Evolutionary conservation across 108 stramenopile species (phyloP).

Genomic region (Parmales sp.): DNA sequence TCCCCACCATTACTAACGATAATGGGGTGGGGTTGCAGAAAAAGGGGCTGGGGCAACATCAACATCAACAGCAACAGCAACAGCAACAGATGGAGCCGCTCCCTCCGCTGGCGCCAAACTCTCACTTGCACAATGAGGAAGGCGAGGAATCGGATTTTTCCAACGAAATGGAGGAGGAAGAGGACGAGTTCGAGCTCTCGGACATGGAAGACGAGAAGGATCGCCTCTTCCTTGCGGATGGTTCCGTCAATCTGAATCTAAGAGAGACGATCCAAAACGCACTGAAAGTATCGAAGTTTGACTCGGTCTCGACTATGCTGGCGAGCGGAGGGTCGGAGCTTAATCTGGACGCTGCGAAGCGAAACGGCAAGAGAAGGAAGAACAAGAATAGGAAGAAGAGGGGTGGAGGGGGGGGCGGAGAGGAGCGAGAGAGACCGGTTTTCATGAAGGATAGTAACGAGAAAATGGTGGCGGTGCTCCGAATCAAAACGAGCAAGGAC

Average conservation of each 20-base stretch:
- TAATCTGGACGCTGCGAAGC: neutral
- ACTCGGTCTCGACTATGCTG: slow-evolving; percentile 50
- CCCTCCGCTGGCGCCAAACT: neutral
- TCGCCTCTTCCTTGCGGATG: slow-evolving; percentile 40
- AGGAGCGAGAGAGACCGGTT: no score
- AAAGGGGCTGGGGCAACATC: neutral
- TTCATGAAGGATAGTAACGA: neutral
- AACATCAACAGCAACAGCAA: neutral
- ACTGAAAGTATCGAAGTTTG: slow-evolving; percentile 38
- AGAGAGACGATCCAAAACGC: slow-evolving; percentile 37
- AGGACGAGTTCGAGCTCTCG: slow-evolving; percentile 9
- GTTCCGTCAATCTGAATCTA: slow-evolving; percentile 36
- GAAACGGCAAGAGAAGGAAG: neutral
- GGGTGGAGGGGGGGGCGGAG: no score
- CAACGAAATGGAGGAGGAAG: slow-evolving; percentile 9
- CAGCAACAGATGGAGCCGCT: neutral
- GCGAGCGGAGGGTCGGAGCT: slow-evolving; percentile 13
- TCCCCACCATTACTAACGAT: neutral
- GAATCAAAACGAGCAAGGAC: neutral
- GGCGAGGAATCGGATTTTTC: neutral
- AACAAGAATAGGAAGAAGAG: neutral
- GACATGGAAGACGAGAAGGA: slow-evolving; percentile 11
- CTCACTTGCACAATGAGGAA: neutral
- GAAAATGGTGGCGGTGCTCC: slow-evolving; percentile 5
- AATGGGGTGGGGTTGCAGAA: no score